Conservation (phyloP, 768 basidiomycete genomes). For the Leucosporidium creatinivorum region DNA sequence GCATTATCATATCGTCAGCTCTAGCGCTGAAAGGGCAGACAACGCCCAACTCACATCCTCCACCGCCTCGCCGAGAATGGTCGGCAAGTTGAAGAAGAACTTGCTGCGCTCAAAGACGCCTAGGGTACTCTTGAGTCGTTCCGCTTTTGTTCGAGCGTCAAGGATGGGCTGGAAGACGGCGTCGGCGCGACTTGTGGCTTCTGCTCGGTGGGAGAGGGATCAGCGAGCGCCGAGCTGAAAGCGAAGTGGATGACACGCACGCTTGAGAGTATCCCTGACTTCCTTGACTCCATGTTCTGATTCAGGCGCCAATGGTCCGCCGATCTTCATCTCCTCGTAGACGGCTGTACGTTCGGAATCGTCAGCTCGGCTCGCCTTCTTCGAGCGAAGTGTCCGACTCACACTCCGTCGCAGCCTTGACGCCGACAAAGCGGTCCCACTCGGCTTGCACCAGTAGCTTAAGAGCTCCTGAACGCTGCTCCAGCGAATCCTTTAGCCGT, state of each 20-base stretch:
- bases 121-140: conserved; percentile 82
- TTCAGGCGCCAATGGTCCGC: conserved; percentile 58
- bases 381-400: conserved; percentile 17
- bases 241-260: conserved; percentile 46
- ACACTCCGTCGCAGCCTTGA: conserved; percentile 96
- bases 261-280: conserved; percentile 74
- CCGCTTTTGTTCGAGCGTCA: conserved; percentile 89
- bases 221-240: neutral
- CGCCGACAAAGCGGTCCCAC: conserved; percentile 94
- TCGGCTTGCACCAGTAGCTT: conserved; percentile 92
- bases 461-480: conserved; percentile 88
- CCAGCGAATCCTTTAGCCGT: conserved; percentile 55
- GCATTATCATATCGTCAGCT: neutral
- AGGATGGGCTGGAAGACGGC: conserved; percentile 93
- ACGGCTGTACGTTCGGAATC: conserved; percentile 52
- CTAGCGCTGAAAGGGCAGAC: neutral
- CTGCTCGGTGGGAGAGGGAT: conserved; percentile 45
- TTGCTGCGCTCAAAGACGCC: conserved; percentile 93
- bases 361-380: neutral
- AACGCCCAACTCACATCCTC: conserved; percentile 58
- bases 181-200: conserved; percentile 83
- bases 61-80: conserved; percentile 76
- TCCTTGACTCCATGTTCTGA: conserved; percentile 77
- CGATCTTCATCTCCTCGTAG: conserved; percentile 87
- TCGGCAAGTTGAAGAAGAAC: conserved; percentile 98